phyloP scores from a whole-genome alignment of 768 basidiomycete genomes.

The Tylopilus sp. region DNA sequence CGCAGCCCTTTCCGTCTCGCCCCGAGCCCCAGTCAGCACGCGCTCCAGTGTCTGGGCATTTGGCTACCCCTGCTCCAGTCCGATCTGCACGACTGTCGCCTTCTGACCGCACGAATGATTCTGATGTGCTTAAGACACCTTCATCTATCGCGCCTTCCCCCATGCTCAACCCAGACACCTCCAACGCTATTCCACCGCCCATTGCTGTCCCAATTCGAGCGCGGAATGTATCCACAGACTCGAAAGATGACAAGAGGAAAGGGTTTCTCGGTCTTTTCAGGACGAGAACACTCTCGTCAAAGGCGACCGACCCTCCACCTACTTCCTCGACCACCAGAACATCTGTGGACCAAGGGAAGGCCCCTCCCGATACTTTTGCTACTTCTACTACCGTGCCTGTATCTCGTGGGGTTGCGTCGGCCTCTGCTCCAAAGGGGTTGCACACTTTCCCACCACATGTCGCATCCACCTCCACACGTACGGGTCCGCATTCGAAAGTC shows the following conservation, averaged over 20 bases:
- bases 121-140: constrained; percentile 56
- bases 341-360: constrained; percentile 21
- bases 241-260: constrained; percentile 34
- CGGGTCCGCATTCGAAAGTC: constrained; percentile 14
- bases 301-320: constrained; percentile 23
- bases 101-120: constrained; percentile 41
- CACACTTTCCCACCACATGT: background rate
- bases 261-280: constrained; percentile 32
- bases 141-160: constrained; percentile 58
- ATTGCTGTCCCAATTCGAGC: constrained; percentile 17
- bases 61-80: constrained; percentile 30
- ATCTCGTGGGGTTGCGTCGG: constrained; percentile 13
- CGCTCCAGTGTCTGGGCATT: constrained; percentile 29
- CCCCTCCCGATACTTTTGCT: constrained; percentile 5
- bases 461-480: constrained; percentile 6
- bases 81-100: constrained; percentile 22
- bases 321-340: constrained; percentile 17
- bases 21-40: constrained; percentile 24
- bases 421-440: constrained; percentile 18
- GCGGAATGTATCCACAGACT: constrained; percentile 29
- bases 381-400: constrained; percentile 1
- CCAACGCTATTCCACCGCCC: constrained; percentile 4
- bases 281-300: constrained; percentile 31
- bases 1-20: constrained; percentile 30
- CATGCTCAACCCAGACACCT: constrained; percentile 36